phyloP scores from a whole-genome alignment of 441 rosid species.

The Melastoma candidum region DNA sequence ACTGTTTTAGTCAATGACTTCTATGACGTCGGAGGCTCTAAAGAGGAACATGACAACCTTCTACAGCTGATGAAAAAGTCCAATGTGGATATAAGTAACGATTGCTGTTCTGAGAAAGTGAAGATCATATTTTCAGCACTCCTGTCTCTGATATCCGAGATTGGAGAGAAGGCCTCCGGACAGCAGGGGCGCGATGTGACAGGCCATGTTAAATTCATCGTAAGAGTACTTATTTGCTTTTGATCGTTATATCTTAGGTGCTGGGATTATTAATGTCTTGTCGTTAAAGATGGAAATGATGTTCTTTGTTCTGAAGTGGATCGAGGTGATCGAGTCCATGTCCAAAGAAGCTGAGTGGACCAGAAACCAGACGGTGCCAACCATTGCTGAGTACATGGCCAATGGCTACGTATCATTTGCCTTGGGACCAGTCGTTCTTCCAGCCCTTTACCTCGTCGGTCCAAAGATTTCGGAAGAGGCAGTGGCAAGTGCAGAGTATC shows the following conservation, averaged over 20 bases:
- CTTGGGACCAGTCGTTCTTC: conserved; percentile 71
- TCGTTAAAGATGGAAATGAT: not conserved
- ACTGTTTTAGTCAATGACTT: too few species aligned
- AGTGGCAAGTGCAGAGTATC: conserved; percentile 26
- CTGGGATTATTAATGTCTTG: not conserved
- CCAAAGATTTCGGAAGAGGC: conserved; percentile 44
- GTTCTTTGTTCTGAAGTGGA: conserved; percentile 49
- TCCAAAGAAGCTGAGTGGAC: conserved; percentile 51
- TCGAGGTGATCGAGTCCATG: conserved; percentile 62
- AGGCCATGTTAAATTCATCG: conserved; percentile 40
- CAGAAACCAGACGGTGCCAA: conserved; percentile 39
- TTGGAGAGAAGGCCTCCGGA: conserved; percentile 45
- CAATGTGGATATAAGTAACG: conserved; percentile 32
- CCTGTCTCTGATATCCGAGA: conserved; percentile 53
- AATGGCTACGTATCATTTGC: conserved; percentile 64
- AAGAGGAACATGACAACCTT: conserved; percentile 56
- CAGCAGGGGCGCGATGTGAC: conserved; percentile 57
- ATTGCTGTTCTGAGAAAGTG: conserved; percentile 60
- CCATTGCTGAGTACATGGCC: conserved; percentile 57
- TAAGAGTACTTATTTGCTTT: conserved; percentile 24
- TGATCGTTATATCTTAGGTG: not conserved
- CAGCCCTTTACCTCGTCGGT: conserved; percentile 53
- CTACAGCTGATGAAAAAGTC: conserved; percentile 55
- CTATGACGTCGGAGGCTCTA: conserved; percentile 74
- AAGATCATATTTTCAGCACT: conserved; percentile 66